Percentiles rank a stretch among this genome's conserved stretches.
Conservation (phyloP, 1,139 yeast species). For the Sugiyamaella pinicola region DNA sequence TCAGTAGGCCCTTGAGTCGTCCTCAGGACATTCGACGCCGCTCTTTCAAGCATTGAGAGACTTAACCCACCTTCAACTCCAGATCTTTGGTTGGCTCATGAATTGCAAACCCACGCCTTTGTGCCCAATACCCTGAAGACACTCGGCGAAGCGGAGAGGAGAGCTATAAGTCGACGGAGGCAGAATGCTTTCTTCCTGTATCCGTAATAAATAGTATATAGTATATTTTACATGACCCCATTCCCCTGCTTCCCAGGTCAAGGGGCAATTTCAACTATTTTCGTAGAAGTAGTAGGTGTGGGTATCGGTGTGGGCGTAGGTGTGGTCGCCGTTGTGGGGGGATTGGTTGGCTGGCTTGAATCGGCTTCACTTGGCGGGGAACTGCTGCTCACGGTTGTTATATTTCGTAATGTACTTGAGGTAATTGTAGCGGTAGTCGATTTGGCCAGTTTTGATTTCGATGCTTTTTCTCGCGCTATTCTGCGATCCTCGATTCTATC, state of each 20-base stretch:
- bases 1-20: constrained; percentile 5
- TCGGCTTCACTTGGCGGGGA: neutral
- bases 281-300: neutral
- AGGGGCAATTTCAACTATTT: constrained; percentile 18
- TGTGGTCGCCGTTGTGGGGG: neutral
- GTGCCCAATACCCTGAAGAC: too few species aligned
- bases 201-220: too few species aligned
- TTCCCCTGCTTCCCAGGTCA: neutral
- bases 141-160: too few species aligned
- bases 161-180: too few species aligned
- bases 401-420: neutral
- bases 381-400: neutral
- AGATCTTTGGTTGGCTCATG: too few species aligned
- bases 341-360: neutral
- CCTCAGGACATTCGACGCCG: too few species aligned
- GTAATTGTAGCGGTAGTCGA: neutral
- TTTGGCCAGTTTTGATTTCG: constrained; percentile 4
- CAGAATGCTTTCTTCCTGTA: too few species aligned
- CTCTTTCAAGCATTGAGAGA: too few species aligned
- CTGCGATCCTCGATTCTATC: constrained; percentile 21
- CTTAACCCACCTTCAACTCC: too few species aligned
- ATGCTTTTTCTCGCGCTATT: neutral
- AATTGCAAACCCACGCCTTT: too few species aligned
- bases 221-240: too few species aligned
- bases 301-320: neutral